These are phyloP conservation scores for Plantago elongata DNA, from an alignment of 257 asterid genomes.

Conservation along the genomic window DNA sequence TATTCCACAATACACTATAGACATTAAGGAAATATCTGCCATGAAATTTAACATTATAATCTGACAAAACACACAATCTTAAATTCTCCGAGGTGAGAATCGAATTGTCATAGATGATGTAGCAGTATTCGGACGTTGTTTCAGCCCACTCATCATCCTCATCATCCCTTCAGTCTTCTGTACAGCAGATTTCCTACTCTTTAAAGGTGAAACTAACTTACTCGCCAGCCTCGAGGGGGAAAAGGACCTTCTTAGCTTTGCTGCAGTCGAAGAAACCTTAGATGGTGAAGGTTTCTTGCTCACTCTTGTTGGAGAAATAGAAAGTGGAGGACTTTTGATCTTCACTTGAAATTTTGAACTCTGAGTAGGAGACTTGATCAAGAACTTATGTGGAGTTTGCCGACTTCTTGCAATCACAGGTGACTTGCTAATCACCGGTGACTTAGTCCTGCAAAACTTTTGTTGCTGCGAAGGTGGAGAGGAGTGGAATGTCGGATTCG, in stretches of 20 bases:
- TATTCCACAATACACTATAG: conserved; percentile 12
- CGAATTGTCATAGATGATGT: conserved; percentile 24
- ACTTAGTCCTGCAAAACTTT: conserved; percentile 49
- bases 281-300: conserved; percentile 34
- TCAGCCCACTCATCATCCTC: conserved; percentile 57
- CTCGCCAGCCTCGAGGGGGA: conserved; percentile 64
- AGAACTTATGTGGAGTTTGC: conserved; percentile 68
- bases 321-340: conserved; percentile 40
- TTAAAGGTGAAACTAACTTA: conserved; percentile 42
- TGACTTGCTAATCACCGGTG: conserved; percentile 41
- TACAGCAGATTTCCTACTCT: conserved; percentile 35
- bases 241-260: conserved; percentile 54
- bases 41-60: conserved; percentile 18
- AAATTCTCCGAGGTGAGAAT: conserved; percentile 52
- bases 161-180: conserved; percentile 40
- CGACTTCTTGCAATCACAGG: conserved; percentile 41
- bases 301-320: conserved; percentile 30
- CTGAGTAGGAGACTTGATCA: conserved; percentile 65
- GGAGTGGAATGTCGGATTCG: conserved; percentile 71
- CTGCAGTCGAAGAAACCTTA: conserved; percentile 40
- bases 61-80: conserved; percentile 14
- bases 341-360: conserved; percentile 36
- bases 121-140: conserved; percentile 42
- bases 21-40: conserved; percentile 50
- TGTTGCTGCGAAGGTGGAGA: conserved; percentile 50